phyloP scores from a whole-genome alignment of 352 stramenopile species.

The Pythium biforme region DNA sequence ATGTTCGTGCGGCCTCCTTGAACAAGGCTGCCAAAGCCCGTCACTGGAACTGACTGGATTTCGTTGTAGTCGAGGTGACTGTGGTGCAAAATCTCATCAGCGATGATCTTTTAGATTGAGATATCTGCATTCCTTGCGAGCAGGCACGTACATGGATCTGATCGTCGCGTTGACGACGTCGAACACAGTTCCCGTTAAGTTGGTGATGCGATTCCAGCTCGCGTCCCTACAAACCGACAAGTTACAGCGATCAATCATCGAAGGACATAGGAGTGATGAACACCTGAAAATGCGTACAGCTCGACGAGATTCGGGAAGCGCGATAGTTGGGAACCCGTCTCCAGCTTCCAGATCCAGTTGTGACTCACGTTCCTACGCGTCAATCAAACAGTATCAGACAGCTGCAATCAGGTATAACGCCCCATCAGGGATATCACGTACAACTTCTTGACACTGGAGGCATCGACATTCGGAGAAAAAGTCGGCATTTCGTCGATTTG shows the following conservation, averaged over 20 bases:
- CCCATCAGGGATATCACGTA: too few relatives aligned
- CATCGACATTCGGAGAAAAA: conserved; percentile 32
- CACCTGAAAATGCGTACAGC: conserved; percentile 36
- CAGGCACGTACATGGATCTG: conserved; percentile 42
- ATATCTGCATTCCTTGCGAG: neutral
- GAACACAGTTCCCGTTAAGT: conserved; percentile 54
- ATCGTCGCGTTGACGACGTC: conserved; percentile 46
- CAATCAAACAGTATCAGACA: neutral
- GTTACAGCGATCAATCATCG: too few relatives aligned
- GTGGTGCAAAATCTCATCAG: too few relatives aligned
- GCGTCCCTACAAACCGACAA: conserved; percentile 46
- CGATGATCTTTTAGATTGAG: too few relatives aligned
- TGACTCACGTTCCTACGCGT: conserved; percentile 52
- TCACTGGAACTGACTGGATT: conserved; percentile 58
- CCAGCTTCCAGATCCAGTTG: conserved; percentile 61
- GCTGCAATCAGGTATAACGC: too few relatives aligned
- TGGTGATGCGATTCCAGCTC: conserved; percentile 54
- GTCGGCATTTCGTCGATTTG: conserved; percentile 54
- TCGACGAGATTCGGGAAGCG: conserved; percentile 41
- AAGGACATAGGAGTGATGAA: too few relatives aligned
- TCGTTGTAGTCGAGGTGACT: conserved; percentile 63
- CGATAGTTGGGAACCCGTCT: conserved; percentile 45
- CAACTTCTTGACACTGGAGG: conserved; percentile 41
- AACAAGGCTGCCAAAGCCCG: conserved; percentile 47
- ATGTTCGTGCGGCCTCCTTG: conserved; percentile 44